These are phyloP conservation scores for Arxiozyma slooffiae DNA, from an alignment of 1,139 yeast genomes.

Conservation along the genomic window DNA sequence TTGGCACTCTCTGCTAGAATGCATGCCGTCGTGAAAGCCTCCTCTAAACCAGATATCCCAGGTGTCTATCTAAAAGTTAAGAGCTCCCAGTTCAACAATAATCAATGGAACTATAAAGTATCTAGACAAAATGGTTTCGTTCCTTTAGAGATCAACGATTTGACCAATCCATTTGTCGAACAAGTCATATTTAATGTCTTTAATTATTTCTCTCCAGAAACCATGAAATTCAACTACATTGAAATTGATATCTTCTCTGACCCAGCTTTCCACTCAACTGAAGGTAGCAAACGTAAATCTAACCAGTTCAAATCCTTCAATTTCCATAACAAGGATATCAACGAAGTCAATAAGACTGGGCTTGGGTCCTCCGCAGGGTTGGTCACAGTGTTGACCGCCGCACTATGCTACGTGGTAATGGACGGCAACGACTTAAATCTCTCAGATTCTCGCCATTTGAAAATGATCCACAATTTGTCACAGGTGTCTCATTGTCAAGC, in stretches of 20 bases:
- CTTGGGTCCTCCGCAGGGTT: constrained; percentile 93
- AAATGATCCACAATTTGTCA: constrained; percentile 62
- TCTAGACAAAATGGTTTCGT: constrained; percentile 9
- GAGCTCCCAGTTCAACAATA: constrained; percentile 75
- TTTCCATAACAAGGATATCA: constrained; percentile 51
- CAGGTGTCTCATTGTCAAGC: constrained; percentile 90
- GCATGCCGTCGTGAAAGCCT: constrained; percentile 53
- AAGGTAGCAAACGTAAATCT: constrained; percentile 32
- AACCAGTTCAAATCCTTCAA: constrained; percentile 41
- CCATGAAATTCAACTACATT: constrained; percentile 29
- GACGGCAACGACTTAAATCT: constrained; percentile 29
- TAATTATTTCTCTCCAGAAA: constrained; percentile 38
- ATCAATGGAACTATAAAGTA: constrained; percentile 54
- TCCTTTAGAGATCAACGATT: constrained; percentile 29
- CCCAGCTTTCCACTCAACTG: constrained; percentile 80
- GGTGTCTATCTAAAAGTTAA: constrained; percentile 36
- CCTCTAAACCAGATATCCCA: constrained; percentile 11
- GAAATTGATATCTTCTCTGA: constrained; percentile 67
- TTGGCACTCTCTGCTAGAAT: constrained; percentile 84
- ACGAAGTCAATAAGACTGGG: constrained; percentile 83
- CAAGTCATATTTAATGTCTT: constrained; percentile 50
- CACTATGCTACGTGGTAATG: constrained; percentile 44
- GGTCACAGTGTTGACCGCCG: constrained; percentile 70
- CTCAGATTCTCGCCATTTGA: constrained; percentile 16
- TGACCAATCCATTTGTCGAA: constrained; percentile 65